These are phyloP conservation scores for Pharus latifolius DNA, from an alignment of 176 grass and related monocot genomes.

Conservation along the genomic window DNA sequence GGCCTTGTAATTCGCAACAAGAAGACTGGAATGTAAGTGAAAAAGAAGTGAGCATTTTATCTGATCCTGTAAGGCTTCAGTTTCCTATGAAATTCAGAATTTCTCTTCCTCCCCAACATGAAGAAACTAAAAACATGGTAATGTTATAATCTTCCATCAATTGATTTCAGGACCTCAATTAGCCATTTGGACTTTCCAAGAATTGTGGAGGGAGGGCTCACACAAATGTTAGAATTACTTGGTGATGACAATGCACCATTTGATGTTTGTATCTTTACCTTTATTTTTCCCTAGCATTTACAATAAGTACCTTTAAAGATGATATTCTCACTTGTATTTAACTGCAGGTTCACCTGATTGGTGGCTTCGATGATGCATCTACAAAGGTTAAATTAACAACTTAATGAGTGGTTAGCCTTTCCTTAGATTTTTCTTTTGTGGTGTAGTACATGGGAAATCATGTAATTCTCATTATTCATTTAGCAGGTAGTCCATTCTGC, in stretches of 20 bases:
- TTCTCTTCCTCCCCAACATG: background rate
- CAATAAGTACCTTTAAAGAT: background rate
- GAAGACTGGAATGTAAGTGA: slow-evolving; percentile 89
- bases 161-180: slow-evolving; percentile 52
- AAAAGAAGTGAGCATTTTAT: slow-evolving; percentile 27
- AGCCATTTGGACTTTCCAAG: slow-evolving; percentile 84
- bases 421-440: background rate
- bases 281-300: slow-evolving; percentile 4
- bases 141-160: slow-evolving; percentile 4
- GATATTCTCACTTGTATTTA: slow-evolving; percentile 17
- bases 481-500: slow-evolving; percentile 23
- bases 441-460: background rate
- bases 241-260: slow-evolving; percentile 43
- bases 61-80: slow-evolving; percentile 27
- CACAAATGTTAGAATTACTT: slow-evolving; percentile 76
- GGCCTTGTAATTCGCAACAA: slow-evolving; percentile 73
- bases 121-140: background rate
- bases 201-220: slow-evolving; percentile 59
- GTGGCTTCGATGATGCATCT: slow-evolving; percentile 67
- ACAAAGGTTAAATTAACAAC: slow-evolving; percentile 37
- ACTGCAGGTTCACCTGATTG: slow-evolving; percentile 74
- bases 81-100: slow-evolving; percentile 1
- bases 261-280: slow-evolving; percentile 67
- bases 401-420: background rate
- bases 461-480: slow-evolving; percentile 3